Evolutionary conservation across 1,139 yeast genomes (phyloP), one percentile per base, ranked within the genome.

Genomic region (Hansenula sp.): DNA sequence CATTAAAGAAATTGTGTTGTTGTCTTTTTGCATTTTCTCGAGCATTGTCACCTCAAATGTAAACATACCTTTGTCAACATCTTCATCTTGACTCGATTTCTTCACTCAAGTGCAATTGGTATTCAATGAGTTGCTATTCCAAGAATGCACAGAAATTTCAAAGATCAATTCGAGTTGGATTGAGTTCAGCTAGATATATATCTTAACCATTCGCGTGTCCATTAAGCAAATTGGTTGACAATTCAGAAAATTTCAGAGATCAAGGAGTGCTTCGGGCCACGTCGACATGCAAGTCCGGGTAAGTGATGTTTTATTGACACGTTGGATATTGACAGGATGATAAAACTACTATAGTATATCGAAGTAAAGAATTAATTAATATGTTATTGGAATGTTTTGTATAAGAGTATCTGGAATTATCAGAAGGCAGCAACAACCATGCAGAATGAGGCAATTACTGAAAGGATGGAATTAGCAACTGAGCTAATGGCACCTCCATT

Each of bases 31-130:
- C 14, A 21, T 21, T 6, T 21, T 21, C 26, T 21, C 24, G 24
- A 17, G 19, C 29, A 26, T 27, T 32, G 28, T 20, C 22, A 21
- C 12, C 18, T n/a, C 24, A 40, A n/a, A 27, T 22, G 25, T 20
- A 18, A 25, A 53, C 77, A 39, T 67, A 74, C 79, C 70, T 80
- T 89, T 43, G 96, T 89, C 62, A 89, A 78, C 96, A 89, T 85
- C 87, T 89, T 89, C 97, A 89, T 89, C 64, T 63, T 79, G 62
- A 36, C 46, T 19, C 17, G 21, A 13, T 25, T 33, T 25, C 13
- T 18, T n/a, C 8, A n/a, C 12, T 18, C 6, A 20, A 17, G 12
- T 13, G 13, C 9, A 24, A 13, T 11, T 7, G 13, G 9, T 8
- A 11, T 13, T 13, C 12, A 24, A 24, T 24, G 8, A 13, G 13